Evolutionary conservation across 768 basidiomycete genomes (phyloP).

Genomic region (Lactarius sp.): DNA sequence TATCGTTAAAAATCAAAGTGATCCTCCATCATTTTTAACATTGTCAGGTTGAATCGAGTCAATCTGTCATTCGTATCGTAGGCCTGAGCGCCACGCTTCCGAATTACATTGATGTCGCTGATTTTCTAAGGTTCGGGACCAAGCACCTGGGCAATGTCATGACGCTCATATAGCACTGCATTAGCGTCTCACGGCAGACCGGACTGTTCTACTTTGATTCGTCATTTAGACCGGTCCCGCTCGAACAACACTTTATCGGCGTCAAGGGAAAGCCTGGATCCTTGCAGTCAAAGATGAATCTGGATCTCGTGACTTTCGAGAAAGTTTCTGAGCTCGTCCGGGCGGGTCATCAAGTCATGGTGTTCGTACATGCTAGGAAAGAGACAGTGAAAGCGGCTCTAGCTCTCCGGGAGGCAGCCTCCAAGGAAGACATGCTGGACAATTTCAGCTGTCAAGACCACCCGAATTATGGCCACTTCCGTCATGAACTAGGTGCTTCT

Average conservation of each 20-base stretch:
- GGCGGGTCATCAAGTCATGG: conserved; percentile 98
- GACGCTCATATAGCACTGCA: conserved; percentile 2
- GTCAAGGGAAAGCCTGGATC: conserved; percentile 85
- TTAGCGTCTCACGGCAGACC: conserved; percentile 75
- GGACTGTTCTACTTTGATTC: conserved; percentile 98
- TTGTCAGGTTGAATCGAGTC: conserved; percentile 85
- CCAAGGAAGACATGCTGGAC: conserved; percentile 63
- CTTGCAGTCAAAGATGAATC: conserved; percentile 65
- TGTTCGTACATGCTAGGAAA: conserved; percentile 97
- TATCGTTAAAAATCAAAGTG: neutral
- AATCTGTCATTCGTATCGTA: conserved; percentile 93
- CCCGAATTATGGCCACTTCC: conserved; percentile 70
- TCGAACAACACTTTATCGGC: conserved; percentile 96
- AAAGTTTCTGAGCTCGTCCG: conserved; percentile 85
- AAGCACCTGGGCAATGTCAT: neutral
- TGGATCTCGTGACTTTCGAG: conserved; percentile 84
- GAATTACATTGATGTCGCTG: conserved; percentile 94
- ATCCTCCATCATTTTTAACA: conserved; percentile 1
- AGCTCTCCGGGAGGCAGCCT: conserved; percentile 70
- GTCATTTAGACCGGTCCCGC: conserved; percentile 91
- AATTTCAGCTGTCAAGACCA: conserved; percentile 81
- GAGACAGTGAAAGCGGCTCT: conserved; percentile 93
- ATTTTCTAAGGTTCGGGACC: conserved; percentile 72
- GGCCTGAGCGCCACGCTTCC: conserved; percentile 95
- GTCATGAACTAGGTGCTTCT: conserved; percentile 71